Conservation (phyloP, 352 stramenopile species). For the Globisporangium camurandrum region DNA sequence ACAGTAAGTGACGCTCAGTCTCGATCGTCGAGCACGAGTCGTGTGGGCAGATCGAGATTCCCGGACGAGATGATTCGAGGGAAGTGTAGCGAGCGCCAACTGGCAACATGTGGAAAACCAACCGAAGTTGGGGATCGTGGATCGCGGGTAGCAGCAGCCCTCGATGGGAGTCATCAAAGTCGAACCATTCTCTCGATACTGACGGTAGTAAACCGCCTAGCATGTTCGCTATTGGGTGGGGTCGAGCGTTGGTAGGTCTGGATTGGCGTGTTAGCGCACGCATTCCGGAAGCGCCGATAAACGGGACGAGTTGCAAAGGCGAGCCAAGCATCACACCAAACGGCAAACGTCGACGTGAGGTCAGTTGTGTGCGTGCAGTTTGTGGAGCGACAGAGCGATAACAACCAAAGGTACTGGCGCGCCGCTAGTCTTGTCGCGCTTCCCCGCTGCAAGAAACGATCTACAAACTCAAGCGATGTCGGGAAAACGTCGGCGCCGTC, state of each 20-base stretch:
- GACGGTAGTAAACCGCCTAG: background rate
- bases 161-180: background rate
- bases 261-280: no score
- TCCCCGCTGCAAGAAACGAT: background rate
- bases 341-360: no score
- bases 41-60: background rate
- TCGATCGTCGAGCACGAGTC: background rate
- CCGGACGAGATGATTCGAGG: background rate
- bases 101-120: background rate
- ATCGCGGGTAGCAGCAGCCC: background rate
- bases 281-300: no score
- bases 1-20: constrained; percentile 2
- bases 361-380: no score
- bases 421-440: background rate
- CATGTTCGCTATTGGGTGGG: background rate
- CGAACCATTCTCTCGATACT: background rate
- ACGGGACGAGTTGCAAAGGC: no score
- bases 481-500: background rate
- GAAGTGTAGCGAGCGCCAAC: background rate
- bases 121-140: background rate
- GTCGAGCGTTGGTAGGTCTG: no score
- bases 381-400: no score
- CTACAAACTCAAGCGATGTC: background rate
- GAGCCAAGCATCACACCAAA: no score
- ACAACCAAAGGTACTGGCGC: background rate